Base-by-base conservation (phyloP, 2,329 filamentous ascomycete species). In the Leptodontidium sp. region DNA sequence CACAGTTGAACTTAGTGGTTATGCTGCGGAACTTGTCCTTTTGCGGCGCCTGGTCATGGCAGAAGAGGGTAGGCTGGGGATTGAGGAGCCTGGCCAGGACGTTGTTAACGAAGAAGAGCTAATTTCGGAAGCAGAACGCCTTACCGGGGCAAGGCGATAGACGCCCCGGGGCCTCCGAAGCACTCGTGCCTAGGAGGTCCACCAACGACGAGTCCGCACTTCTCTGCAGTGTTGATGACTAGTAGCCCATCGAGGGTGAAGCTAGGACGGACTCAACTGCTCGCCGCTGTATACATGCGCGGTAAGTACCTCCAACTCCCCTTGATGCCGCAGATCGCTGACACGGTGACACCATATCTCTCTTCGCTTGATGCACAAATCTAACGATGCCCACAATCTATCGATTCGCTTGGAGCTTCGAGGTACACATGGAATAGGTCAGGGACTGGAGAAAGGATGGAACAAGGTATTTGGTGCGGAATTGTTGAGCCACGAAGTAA, bases 211-310 rank as follows among this genome's bases (percentile, higher is more conserved):
- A 64, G 49, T 64, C 62, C 50, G 58, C 58, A 61, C 58, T 61
- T 61, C n/a, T 61, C 4, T n/a, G 58, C 58, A 61, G 58, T 61
- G 58, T 40, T 64, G 62, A 49, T 64, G 62, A 64, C 62, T 64
- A 64, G 62, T 64, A 64, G 62, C 50, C 62, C 45, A 26, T 64
- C 62, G 49, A 55, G 62, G 62, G 62, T 57, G 62, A 64, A 64
- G 62, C 62, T 64, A 64, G 50, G 62, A 64, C 35, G 62, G 62
- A 49, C 62, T 64, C 62, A 64, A 64, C 49, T 53, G 49, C 49
- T 53, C 49, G 49, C 49, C 49, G 49, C 49, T 53, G n/a, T 53
- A 53, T 53, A 53, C 49, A 53, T 53, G 49, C 49, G 21, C 49
- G 21, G 14, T 53, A 53, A 53, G 49, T 53, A 53, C 49, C 49